These are phyloP conservation scores for Buddleja alternifolia DNA, from an alignment of 257 asterid species.

Conservation along the genomic window DNA sequence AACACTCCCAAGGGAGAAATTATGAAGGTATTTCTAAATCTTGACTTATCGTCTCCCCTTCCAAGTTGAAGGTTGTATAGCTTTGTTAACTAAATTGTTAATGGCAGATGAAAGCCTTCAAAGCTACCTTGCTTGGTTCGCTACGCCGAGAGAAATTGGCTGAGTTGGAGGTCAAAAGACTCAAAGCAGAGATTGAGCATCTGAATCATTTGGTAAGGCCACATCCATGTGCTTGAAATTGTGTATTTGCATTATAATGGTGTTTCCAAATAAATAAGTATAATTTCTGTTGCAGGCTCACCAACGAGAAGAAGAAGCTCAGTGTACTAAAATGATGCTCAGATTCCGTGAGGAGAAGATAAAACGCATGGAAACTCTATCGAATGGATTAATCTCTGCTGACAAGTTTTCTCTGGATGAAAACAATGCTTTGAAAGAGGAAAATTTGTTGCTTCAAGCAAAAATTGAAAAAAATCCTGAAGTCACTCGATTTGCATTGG, in stretches of 20 bases:
- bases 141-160: conserved; percentile 54
- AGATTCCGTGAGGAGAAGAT: conserved; percentile 61
- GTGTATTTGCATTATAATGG: background rate
- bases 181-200: conserved; percentile 58
- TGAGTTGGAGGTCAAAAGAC: conserved; percentile 53
- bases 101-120: conserved; percentile 53
- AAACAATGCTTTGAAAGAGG: conserved; percentile 57
- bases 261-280: conserved; percentile 21
- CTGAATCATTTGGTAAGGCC: conserved; percentile 51
- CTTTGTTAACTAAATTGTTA: conserved; percentile 27
- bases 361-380: conserved; percentile 53
- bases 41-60: conserved; percentile 20
- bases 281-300: conserved; percentile 47
- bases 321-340: conserved; percentile 52
- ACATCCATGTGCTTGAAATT: conserved; percentile 7
- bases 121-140: conserved; percentile 53
- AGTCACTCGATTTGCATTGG: conserved; percentile 41
- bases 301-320: conserved; percentile 59
- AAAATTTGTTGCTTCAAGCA: conserved; percentile 51
- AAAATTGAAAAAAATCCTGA: conserved; percentile 49
- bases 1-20: conserved; percentile 29
- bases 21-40: conserved; percentile 41
- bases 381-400: conserved; percentile 49
- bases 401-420: conserved; percentile 56
- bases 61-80: conserved; percentile 21